A percentile compares a stretch with the other conserved stretches of the same genome.
phyloP scores from a whole-genome alignment of 768 basidiomycete species.

The Leccinum pellstonianum region DNA sequence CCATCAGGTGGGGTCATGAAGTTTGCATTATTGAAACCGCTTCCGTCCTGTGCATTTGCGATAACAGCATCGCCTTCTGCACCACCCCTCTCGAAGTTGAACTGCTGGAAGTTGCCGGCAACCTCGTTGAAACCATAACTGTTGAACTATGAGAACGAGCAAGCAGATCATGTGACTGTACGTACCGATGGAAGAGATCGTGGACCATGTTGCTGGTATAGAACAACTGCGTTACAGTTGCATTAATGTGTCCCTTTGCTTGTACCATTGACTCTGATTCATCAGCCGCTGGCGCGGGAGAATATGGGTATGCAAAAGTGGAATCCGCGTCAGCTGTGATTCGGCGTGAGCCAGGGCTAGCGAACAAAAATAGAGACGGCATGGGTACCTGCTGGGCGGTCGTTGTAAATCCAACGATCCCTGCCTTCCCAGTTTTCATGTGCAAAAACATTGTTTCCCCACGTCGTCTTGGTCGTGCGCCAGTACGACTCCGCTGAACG shows the following conservation, averaged over 20 bases:
- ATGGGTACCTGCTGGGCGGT: constrained; percentile 62
- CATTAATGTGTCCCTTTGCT: constrained; percentile 32
- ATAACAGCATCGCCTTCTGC: constrained; percentile 88
- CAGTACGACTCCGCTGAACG: constrained; percentile 37
- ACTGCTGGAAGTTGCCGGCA: constrained; percentile 95
- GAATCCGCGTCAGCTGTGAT: constrained; percentile 7
- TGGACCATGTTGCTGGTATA: constrained; percentile 82
- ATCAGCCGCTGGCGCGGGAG: constrained; percentile 56
- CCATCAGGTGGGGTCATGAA: constrained; percentile 87
- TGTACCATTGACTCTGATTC: constrained; percentile 5
- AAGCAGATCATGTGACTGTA: background rate
- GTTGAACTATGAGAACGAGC: constrained; percentile 15
- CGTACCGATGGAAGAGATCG: constrained; percentile 74
- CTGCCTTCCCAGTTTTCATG: constrained; percentile 91
- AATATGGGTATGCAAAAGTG: constrained; percentile 73
- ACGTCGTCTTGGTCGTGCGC: constrained; percentile 76
- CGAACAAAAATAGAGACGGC: background rate
- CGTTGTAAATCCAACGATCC: constrained; percentile 65
- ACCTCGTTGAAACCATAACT: constrained; percentile 91
- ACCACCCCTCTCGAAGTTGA: constrained; percentile 94
- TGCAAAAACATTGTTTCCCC: constrained; percentile 90
- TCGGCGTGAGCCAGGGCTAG: background rate
- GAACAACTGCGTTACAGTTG: constrained; percentile 86
- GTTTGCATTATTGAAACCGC: constrained; percentile 91
- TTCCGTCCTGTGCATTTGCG: constrained; percentile 93